Evolutionary conservation across 140 eudicot species (phyloP), one percentile per base, ranked within the genome.

Genomic region (Oenanthe javanica): DNA sequence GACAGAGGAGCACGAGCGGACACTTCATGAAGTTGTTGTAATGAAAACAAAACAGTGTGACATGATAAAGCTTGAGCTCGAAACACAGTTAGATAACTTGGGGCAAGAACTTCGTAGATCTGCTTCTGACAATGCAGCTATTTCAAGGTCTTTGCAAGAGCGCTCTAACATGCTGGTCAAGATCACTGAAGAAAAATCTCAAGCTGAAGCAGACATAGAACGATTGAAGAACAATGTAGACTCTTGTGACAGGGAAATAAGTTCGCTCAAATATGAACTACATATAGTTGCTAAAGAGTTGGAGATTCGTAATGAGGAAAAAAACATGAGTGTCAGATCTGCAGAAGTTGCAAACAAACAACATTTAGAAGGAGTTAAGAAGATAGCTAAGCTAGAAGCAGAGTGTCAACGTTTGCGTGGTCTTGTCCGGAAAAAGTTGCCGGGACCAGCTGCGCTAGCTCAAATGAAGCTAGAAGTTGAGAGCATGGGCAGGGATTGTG

Each of bases 361-460:
- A 79, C 96, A 95, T 45, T 42, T 79, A 69, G 99, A 95, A 83
- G 94, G 93, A 2, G 97, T 85, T 4, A 95, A 91, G 86, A 92
- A 92, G 81, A 88, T 95, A 43, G 86, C 97, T 12, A 92, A 95
- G 84, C 81, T 95, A 64, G 99, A 95, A 89, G 96, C 97, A 2
- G 99, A 95, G 87, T 92, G 99, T 75, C 97, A 92, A 82, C 89
- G 97, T 71, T 83, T 95, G 71, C 89, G 99, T 21, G 97, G 97
- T 77, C 97, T 95, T 79, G 97, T 95, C 14, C 83, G 93, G 72
- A 95, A 95, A 90, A 92, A 95, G 86, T 82, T 95, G 83, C 99
- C 97, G 25, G 97, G 99, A 63, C 97, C 99, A 15, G 99, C 97
- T 25, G 99, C 97, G n/a, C 63, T 95, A 50, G 99, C 99, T 36